Conservation (phyloP, 257 asterid species). For the Gynochthodes officinalis region DNA sequence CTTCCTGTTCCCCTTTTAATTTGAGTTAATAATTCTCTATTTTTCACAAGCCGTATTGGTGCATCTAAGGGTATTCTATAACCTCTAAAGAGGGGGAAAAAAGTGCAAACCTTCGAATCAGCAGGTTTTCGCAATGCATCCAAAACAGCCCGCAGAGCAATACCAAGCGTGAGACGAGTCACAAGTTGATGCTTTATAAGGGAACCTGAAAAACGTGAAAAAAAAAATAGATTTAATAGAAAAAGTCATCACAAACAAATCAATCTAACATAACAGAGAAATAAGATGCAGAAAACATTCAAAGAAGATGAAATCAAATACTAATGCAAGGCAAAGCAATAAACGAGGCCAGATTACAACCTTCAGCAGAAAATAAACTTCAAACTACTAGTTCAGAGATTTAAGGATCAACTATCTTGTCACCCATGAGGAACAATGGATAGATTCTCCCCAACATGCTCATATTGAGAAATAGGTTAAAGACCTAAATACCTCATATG, state of each 20-base stretch:
- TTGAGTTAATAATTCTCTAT: no score
- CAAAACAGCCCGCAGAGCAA: conserved; percentile 88
- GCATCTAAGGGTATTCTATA: no score
- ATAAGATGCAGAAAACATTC: not conserved
- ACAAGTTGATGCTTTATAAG: conserved; percentile 95
- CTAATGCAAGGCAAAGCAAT: not conserved
- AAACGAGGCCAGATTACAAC: not conserved
- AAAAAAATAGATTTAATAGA: conserved; percentile 2
- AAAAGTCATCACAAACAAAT: not conserved
- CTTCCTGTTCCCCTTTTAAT: no score
- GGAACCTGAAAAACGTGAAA: conserved; percentile 52
- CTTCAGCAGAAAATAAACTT: not conserved
- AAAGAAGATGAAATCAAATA: not conserved
- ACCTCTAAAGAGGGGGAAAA: not conserved
- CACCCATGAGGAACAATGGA: not conserved
- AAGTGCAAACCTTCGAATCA: conserved; percentile 68
- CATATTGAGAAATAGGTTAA: not conserved
- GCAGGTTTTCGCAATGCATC: conserved; percentile 94
- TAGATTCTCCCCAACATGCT: not conserved
- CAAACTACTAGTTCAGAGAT: not conserved
- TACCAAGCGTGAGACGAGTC: conserved; percentile 84
- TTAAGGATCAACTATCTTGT: not conserved
- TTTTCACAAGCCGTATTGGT: no score
- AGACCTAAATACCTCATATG: not conserved
- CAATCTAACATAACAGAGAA: not conserved